These are phyloP conservation scores for Phytophthora quininea DNA, from an alignment of 352 stramenopile species.

Conservation along the genomic window DNA sequence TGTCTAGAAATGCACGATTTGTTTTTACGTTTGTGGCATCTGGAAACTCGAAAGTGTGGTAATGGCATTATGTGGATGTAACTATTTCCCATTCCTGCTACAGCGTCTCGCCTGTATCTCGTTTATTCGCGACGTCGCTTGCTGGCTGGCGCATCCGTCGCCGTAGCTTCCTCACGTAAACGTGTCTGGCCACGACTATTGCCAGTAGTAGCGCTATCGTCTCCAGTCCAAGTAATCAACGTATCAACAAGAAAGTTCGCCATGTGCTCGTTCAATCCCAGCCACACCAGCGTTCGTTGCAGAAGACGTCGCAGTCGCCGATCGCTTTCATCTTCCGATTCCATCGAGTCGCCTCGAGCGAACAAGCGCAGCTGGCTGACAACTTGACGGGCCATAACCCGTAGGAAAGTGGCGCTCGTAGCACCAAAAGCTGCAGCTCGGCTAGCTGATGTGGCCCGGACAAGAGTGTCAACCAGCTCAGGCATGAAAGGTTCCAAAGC, in stretches of 20 bases:
- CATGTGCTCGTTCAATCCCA: conserved; percentile 50
- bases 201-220: conserved; percentile 5
- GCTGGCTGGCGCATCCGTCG: conserved; percentile 15
- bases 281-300: conserved; percentile 38
- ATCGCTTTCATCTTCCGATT: conserved; percentile 32
- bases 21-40: background rate
- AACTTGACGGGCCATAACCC: conserved; percentile 60
- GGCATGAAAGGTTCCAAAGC: conserved; percentile 63
- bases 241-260: conserved; percentile 53
- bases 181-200: conserved; percentile 29
- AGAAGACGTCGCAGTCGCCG: conserved; percentile 44
- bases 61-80: conserved; percentile 3
- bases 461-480: conserved; percentile 59
- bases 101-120: too few species aligned
- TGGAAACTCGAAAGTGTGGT: background rate
- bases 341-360: conserved; percentile 37
- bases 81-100: conserved; percentile 3
- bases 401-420: conserved; percentile 54
- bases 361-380: conserved; percentile 45
- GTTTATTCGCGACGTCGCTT: conserved; percentile 44
- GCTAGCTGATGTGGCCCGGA: conserved; percentile 68
- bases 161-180: conserved; percentile 22
- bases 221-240: conserved; percentile 41
- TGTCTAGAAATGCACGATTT: background rate
- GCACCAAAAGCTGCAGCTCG: conserved; percentile 50